A percentile compares a stretch with the other conserved stretches of the same genome.
phyloP scores from a whole-genome alignment of 2,329 filamentous ascomycete species.

The Myriosclerotinia duriaeana region DNA sequence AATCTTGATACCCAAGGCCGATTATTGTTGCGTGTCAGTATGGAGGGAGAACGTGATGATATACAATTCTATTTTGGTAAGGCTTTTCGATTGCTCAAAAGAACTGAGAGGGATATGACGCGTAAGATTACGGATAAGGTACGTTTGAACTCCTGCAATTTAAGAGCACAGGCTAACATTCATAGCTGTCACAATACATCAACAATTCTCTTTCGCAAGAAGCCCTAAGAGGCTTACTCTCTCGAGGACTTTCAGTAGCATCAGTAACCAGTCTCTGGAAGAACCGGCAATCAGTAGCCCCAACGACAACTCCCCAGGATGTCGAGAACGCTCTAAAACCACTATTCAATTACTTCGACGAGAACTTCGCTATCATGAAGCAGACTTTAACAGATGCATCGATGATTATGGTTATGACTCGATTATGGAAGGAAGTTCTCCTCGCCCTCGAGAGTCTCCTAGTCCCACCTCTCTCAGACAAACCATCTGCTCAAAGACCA shows the following conservation, averaged over 20 bases:
- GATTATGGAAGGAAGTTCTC: constrained; percentile 95
- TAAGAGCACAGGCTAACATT: constrained; percentile 21
- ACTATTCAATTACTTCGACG: constrained; percentile 91
- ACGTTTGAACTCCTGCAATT: constrained; percentile 30
- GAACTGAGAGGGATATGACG: constrained; percentile 97
- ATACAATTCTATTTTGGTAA: constrained; percentile 99
- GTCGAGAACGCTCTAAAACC: constrained; percentile 79
- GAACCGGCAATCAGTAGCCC: constrained; percentile 55
- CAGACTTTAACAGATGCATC: constrained; percentile 89
- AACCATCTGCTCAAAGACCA: constrained; percentile 80
- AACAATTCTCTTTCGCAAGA: constrained; percentile 82
- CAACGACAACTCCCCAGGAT: constrained; percentile 66
- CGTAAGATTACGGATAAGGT: constrained; percentile 97
- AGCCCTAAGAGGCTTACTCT: constrained; percentile 72
- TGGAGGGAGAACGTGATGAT: constrained; percentile 97
- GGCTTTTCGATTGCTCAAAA: constrained; percentile 90
- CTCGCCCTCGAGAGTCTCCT: constrained; percentile 86
- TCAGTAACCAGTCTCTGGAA: constrained; percentile 70
- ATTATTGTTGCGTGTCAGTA: constrained; percentile 85
- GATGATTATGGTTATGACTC: constrained; percentile 98
- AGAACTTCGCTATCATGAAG: constrained; percentile 99
- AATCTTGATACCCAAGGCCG: constrained; percentile 94
- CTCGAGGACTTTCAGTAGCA: constrained; percentile 66
- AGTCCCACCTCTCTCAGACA: constrained; percentile 92
- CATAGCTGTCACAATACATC: constrained; percentile 85